Conservation (phyloP, 352 stramenopile species). For the Phytophthora uliginosa region DNA sequence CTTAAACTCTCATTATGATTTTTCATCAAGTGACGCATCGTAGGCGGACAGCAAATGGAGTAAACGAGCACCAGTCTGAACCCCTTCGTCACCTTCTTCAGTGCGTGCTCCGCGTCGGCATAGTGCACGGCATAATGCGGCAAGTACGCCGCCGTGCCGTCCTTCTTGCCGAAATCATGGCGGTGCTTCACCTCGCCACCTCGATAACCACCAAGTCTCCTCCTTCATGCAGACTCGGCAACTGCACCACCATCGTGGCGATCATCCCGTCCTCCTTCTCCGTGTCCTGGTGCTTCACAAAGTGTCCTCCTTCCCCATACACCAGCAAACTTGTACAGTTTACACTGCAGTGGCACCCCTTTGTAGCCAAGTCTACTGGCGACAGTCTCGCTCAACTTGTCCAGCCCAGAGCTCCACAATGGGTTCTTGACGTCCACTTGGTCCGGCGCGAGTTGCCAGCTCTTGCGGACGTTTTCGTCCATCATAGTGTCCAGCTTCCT, state of each 20-base stretch:
- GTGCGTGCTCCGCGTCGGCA: constrained; percentile 33
- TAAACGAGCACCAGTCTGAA: constrained; percentile 30
- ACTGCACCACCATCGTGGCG: constrained; percentile 52
- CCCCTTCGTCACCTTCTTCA: constrained; percentile 32
- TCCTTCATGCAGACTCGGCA: constrained; percentile 31
- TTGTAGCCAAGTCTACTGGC: constrained; percentile 16
- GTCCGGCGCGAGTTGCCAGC: constrained; percentile 5
- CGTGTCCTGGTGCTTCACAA: constrained; percentile 55
- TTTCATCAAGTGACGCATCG: neutral
- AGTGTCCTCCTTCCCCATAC: constrained; percentile 53
- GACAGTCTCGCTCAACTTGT: constrained; percentile 8
- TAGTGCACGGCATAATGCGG: constrained; percentile 35
- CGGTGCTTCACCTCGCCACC: constrained; percentile 5
- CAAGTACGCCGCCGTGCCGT: constrained; percentile 12
- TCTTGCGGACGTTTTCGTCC: neutral
- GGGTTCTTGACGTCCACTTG: constrained; percentile 24
- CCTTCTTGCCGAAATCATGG: constrained; percentile 31
- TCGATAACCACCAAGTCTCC: constrained; percentile 33
- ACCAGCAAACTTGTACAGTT: constrained; percentile 59
- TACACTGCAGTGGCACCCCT: constrained; percentile 18
- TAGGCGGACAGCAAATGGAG: constrained; percentile 28
- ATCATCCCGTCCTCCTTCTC: constrained; percentile 70
- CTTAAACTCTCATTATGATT: neutral
- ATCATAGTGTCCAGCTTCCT: neutral
- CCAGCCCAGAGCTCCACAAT: constrained; percentile 17